phyloP scores from a whole-genome alignment of 768 basidiomycete genomes.

The Chalciporus chontae region DNA sequence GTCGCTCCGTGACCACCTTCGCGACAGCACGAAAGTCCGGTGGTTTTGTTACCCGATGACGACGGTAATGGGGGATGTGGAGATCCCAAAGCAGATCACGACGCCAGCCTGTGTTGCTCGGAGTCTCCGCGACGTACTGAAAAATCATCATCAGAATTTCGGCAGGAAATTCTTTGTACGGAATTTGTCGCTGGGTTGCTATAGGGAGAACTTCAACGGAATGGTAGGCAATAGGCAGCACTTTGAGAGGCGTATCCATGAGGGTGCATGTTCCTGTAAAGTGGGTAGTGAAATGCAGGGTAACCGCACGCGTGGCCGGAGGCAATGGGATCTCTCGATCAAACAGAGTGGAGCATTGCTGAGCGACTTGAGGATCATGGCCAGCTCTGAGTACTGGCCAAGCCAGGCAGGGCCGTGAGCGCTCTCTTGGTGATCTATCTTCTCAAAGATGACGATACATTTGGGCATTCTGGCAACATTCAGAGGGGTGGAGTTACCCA shows the following conservation, averaged over 20 bases:
- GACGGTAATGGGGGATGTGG: background rate
- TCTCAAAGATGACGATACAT: background rate
- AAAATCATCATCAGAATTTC: background rate
- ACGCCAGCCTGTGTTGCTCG: background rate
- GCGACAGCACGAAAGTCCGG: background rate
- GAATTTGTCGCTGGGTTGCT: background rate
- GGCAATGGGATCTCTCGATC: background rate
- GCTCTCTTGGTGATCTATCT: background rate
- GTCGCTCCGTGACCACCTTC: background rate
- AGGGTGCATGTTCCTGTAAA: background rate
- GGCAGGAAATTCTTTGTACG: background rate
- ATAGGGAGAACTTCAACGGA: background rate
- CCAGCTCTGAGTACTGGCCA: background rate
- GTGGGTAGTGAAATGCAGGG: background rate
- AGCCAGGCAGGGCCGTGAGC: background rate
- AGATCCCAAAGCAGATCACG: background rate
- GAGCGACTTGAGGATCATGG: background rate
- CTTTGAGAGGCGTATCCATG: background rate
- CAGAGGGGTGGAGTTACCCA: background rate
- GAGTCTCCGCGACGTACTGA: background rate
- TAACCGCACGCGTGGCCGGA: background rate
- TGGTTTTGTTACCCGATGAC: background rate
- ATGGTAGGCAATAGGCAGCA: background rate
- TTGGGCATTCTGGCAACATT: background rate
- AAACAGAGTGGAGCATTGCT: background rate